Base-by-base conservation (phyloP, 768 basidiomycete genomes). In the Termitomyces sp. region DNA sequence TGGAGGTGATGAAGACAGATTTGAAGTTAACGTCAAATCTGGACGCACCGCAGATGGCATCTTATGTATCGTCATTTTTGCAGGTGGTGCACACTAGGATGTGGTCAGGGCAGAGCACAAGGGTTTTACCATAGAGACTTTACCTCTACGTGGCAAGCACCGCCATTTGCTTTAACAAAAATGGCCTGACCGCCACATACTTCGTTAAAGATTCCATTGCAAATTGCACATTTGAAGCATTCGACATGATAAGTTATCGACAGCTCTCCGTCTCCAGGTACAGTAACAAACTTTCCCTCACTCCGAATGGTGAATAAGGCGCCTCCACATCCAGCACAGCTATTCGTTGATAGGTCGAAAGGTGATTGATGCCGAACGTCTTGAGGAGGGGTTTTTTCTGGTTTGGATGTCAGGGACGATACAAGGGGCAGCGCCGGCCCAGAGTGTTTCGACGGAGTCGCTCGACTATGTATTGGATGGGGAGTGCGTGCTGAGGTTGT, bases 141-240 rank as follows among this genome's bases (percentile, higher is more conserved):
- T 60, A 82, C 79, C 76, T 90, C 82, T 38, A 86, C 71, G 73
- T 94, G 92, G 70, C 85, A 89, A 52, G 86, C 86, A 15, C 89
- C 88, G 37, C 77, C 77, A 20, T 82, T 80, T 14, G 82, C 82
- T 57, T 85, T 81, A 25, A 91, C 86, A 72, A 91, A 94, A n/a
- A 85, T 76, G 9, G 89, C 85, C 63, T 86, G 83, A 1, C 89
- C 88, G 25, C 78, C 81, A 53, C 75, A 74, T 40, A 75, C 76
- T 68, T 89, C 88, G 63, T 81, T 83, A 66, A 94, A 91, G 9
- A 78, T 68, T 17, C 82, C 80, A 48, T 83, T 76, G 66, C 92
- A 94, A 25, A 88, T 75, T 25, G 71, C 76, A 67, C 92, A 94
- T 56, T 81, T 84, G 72, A 94, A 93, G 70, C 92, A 94, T 47